phyloP scores from a whole-genome alignment of 345 rosid species.

The Gossypium turneri region DNA sequence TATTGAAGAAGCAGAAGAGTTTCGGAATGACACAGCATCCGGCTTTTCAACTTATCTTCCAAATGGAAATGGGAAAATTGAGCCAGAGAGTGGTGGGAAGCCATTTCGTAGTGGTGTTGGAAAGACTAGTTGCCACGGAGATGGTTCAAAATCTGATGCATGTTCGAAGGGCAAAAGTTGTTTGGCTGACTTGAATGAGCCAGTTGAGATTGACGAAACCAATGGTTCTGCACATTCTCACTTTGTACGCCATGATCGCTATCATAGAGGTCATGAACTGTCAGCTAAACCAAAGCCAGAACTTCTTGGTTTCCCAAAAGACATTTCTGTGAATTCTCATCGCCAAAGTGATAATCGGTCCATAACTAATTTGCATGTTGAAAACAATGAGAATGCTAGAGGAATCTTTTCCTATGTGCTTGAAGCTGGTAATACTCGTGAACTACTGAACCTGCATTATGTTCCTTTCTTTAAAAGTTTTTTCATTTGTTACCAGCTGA shows the following conservation, averaged over 20 bases:
- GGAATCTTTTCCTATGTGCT: constrained; percentile 36
- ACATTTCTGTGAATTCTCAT: constrained; percentile 29
- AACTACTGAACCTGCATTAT: constrained; percentile 8
- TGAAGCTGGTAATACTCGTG: constrained; percentile 50
- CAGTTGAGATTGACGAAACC: constrained; percentile 50
- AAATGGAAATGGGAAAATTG: constrained; percentile 38
- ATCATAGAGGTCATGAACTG: constrained; percentile 32
- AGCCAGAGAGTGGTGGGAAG: constrained; percentile 34
- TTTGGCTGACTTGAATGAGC: constrained; percentile 79
- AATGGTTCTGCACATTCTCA: constrained; percentile 34
- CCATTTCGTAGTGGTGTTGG: constrained; percentile 27
- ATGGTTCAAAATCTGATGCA: constrained; percentile 36
- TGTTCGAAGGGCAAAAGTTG: constrained; percentile 35
- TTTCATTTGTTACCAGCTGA: constrained; percentile 1
- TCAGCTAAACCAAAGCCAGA: constrained; percentile 30
- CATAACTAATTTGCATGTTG: constrained; percentile 17
- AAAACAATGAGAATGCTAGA: constrained; percentile 30
- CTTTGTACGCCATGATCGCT: constrained; percentile 24
- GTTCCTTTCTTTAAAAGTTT: constrained; percentile 3
- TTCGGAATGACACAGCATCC: constrained; percentile 31
- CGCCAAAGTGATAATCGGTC: constrained; percentile 29
- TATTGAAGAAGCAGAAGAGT: constrained; percentile 41
- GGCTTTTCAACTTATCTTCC: constrained; percentile 42
- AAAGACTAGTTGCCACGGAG: constrained; percentile 35
- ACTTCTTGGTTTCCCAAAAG: constrained; percentile 40